A percentile compares a stretch with the other conserved stretches of the same genome.
These are phyloP conservation scores for Verbena officinalis DNA, from an alignment of 257 asterid species.

Conservation along the genomic window DNA sequence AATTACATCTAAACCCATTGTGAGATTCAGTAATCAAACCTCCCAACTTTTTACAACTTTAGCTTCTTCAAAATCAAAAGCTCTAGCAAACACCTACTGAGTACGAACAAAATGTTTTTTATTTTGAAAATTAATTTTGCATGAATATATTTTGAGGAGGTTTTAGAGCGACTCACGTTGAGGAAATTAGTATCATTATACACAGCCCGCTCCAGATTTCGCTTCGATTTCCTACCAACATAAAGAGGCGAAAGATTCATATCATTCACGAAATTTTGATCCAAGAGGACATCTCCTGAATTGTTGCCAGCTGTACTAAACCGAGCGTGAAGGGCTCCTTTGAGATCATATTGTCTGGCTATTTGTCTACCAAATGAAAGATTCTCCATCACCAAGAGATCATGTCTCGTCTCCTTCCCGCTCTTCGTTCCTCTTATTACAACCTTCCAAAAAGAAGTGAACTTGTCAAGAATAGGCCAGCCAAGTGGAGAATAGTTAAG, in stretches of 20 bases:
- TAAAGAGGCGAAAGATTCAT: constrained; percentile 88
- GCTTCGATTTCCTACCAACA: constrained; percentile 75
- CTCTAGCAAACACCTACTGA: too few species aligned
- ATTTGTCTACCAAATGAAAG: constrained; percentile 81
- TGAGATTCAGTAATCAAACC: too few species aligned
- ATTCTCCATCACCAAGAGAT: constrained; percentile 96
- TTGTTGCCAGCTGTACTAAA: constrained; percentile 58
- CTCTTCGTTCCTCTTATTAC: constrained; percentile 54
- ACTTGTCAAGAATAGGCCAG: constrained; percentile 10
- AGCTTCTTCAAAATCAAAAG: too few species aligned
- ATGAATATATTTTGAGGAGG: not conserved
- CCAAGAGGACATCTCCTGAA: constrained; percentile 81
- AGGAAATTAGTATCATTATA: constrained; percentile 90
- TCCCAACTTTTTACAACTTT: too few species aligned
- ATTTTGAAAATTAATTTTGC: not conserved
- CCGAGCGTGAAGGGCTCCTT: constrained; percentile 90
- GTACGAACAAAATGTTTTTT: too few species aligned
- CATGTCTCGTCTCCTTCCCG: constrained; percentile 79
- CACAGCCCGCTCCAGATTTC: constrained; percentile 84
- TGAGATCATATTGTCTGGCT: constrained; percentile 81
- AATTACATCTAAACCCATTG: too few species aligned
- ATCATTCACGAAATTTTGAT: constrained; percentile 93
- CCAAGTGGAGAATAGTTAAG: not conserved
- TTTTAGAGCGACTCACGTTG: constrained; percentile 52
- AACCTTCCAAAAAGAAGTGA: constrained; percentile 46